Conservation (phyloP, 164 flowering plant species). For the Akebia trifoliata region DNA sequence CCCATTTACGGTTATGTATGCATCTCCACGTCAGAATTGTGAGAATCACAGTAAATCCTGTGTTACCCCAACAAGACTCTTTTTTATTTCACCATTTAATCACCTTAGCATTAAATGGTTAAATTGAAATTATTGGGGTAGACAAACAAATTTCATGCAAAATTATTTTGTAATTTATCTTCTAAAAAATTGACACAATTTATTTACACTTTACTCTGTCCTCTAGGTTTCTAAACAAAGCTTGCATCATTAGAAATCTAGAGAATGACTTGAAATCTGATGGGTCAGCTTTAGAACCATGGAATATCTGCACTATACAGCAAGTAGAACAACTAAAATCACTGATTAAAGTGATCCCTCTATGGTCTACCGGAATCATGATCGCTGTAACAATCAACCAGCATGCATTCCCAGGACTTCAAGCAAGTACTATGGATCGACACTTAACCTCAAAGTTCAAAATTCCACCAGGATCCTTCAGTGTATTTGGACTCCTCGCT, state of each 20-base stretch:
- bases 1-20: no score
- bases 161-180: no score
- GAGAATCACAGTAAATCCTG: no score
- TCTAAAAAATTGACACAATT: no score
- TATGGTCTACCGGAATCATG: conserved; percentile 22
- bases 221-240: conserved; percentile 20
- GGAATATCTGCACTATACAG: conserved; percentile 20
- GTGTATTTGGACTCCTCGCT: conserved; percentile 8
- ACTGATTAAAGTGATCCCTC: conserved; percentile 16
- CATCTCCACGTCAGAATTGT: no score
- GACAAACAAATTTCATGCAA: no score
- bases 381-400: conserved; percentile 8
- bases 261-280: conserved; percentile 12
- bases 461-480: conserved; percentile 19
- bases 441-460: conserved; percentile 13
- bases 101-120: no score
- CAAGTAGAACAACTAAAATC: conserved; percentile 23
- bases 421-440: conserved; percentile 20
- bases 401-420: conserved; percentile 12
- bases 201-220: neutral
- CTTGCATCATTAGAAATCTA: conserved; percentile 17
- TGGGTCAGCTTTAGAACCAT: conserved; percentile 19
- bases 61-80: no score
- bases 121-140: no score
- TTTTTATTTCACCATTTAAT: no score